Evolutionary conservation across 371 early-diverging fungal species (phyloP).

Genomic region (Rhizopus microsporus): DNA sequence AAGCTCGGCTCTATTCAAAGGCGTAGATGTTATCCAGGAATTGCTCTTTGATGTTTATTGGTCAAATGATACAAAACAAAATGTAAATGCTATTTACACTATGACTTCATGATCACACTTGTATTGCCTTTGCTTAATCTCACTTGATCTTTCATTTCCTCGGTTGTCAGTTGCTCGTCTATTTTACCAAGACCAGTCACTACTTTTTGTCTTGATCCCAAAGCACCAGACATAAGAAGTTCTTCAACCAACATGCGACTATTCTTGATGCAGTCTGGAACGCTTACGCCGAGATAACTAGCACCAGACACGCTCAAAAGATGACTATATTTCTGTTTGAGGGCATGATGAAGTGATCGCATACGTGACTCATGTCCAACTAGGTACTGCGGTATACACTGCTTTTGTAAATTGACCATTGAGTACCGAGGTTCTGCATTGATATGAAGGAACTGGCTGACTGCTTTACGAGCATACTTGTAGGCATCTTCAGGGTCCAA

Average conservation of each 20-base stretch:
- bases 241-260: conserved; percentile 68
- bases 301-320: conserved; percentile 77
- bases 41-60: too few relatives aligned
- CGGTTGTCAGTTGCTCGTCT: conserved; percentile 13
- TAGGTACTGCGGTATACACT: conserved; percentile 91
- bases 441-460: conserved; percentile 61
- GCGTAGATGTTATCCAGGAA: too few relatives aligned
- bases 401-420: conserved; percentile 58
- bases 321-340: conserved; percentile 46
- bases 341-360: conserved; percentile 55
- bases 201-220: conserved; percentile 37
- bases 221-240: conserved; percentile 41
- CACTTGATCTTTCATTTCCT: conserved; percentile 33
- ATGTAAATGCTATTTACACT: background rate
- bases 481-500: conserved; percentile 34
- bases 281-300: conserved; percentile 83
- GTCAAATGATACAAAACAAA: too few relatives aligned
- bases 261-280: conserved; percentile 84
- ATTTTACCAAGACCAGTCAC: conserved; percentile 55
- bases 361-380: conserved; percentile 81
- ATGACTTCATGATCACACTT: conserved; percentile 41
- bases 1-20: too few relatives aligned
- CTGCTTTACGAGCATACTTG: conserved; percentile 31
- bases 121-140: conserved; percentile 41
- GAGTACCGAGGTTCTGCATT: conserved; percentile 51